Evolutionary conservation across 2,329 filamentous ascomycete genomes (phyloP).

Genomic region (Lizonia empirigonia): DNA sequence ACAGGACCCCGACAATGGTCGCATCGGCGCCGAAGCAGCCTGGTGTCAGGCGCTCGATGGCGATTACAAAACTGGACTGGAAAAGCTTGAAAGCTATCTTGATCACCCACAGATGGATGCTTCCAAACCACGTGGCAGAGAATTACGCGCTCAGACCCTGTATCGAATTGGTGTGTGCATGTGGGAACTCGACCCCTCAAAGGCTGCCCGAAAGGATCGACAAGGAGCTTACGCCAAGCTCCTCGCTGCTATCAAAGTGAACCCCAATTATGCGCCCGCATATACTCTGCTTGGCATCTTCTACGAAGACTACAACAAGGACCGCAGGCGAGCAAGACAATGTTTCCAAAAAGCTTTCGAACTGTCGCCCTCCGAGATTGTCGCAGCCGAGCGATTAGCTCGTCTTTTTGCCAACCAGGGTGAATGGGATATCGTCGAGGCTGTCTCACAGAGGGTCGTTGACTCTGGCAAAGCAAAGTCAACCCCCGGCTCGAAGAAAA

Average conservation of each 20-base stretch:
- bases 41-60: conserved; percentile 90
- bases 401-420: conserved; percentile 84
- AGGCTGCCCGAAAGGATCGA: conserved; percentile 76
- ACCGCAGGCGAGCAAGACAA: conserved; percentile 82
- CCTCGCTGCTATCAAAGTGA: conserved; percentile 80
- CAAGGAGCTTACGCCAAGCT: conserved; percentile 84
- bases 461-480: conserved; percentile 93
- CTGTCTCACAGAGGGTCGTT: conserved; percentile 86
- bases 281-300: conserved; percentile 91
- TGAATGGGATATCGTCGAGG: conserved; percentile 96
- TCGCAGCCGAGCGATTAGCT: conserved; percentile 85
- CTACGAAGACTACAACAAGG: conserved; percentile 88
- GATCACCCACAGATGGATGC: conserved; percentile 63
- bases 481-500: conserved; percentile 89
- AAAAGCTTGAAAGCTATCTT: conserved; percentile 73
- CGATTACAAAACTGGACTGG: conserved; percentile 69
- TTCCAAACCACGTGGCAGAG: conserved; percentile 64
- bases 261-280: conserved; percentile 84
- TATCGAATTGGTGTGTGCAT: conserved; percentile 86
- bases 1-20: conserved; percentile 74
- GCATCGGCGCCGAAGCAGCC: conserved; percentile 82
- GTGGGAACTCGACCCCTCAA: conserved; percentile 81
- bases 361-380: conserved; percentile 82
- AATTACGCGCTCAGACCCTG: conserved; percentile 82
- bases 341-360: conserved; percentile 98